Evolutionary conservation across 2,329 filamentous ascomycete species (phyloP).

Genomic region (Ophiocordyceps polyrhachis-furcata): DNA sequence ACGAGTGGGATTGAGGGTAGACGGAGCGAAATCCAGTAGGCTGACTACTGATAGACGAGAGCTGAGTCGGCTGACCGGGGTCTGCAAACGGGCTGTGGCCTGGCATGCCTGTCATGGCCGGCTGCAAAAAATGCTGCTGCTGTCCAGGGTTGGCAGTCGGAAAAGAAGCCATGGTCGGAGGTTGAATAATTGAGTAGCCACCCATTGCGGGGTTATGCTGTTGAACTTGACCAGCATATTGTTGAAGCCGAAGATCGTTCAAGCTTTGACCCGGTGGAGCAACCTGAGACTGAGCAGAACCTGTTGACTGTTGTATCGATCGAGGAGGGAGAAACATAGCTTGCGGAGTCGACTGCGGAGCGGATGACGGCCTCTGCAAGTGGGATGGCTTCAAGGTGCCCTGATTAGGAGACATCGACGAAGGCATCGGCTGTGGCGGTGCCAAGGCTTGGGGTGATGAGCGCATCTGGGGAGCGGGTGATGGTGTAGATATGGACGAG

Average conservation of each 20-base stretch:
- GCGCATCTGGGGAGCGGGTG: slow-evolving; percentile 15
- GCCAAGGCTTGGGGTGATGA: slow-evolving; percentile 9
- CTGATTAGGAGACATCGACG: slow-evolving; percentile 39
- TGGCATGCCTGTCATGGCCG: slow-evolving; percentile 28
- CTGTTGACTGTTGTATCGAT: slow-evolving; percentile 72
- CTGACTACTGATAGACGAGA: slow-evolving; percentile 36
- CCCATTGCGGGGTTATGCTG: slow-evolving; percentile 21
- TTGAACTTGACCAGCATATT: slow-evolving; percentile 31
- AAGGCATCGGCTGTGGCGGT: slow-evolving; percentile 53
- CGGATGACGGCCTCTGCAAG: slow-evolving; percentile 66
- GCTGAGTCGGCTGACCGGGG: slow-evolving; percentile 15
- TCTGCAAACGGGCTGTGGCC: slow-evolving; percentile 22
- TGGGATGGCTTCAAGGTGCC: slow-evolving; percentile 55
- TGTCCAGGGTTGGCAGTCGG: slow-evolving; percentile 12
- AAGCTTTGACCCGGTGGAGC: slow-evolving; percentile 61
- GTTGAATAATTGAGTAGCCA: slow-evolving; percentile 15
- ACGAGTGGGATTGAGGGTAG: slow-evolving; percentile 10
- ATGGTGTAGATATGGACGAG: neutral
- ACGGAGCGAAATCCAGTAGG: slow-evolving; percentile 39
- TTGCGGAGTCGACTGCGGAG: slow-evolving; percentile 79
- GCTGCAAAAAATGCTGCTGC: slow-evolving; percentile 21
- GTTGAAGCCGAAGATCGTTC: slow-evolving; percentile 48
- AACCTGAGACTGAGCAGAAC: slow-evolving; percentile 40
- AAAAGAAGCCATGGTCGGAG: slow-evolving; percentile 20
- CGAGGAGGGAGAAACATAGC: slow-evolving; percentile 56